These are phyloP conservation scores for Ciborinia camelliae DNA, from an alignment of 2,329 filamentous ascomycete species.

Conservation along the genomic window DNA sequence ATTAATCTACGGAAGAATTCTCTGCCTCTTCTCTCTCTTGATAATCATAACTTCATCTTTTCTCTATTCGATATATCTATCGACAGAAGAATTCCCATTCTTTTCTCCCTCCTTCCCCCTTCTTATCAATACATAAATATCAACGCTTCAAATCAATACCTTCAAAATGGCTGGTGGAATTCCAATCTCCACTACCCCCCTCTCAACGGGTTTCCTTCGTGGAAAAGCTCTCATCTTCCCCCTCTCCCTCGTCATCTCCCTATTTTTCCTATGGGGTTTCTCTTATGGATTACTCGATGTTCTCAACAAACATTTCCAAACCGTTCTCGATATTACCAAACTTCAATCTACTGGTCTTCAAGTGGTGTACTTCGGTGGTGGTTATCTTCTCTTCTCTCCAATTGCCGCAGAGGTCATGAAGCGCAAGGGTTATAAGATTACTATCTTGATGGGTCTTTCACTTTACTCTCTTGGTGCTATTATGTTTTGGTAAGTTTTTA, in stretches of 20 bases:
- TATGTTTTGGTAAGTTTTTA: slow-evolving; percentile 11
- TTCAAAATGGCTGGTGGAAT: slow-evolving; percentile 43
- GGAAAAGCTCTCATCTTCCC: slow-evolving; percentile 46
- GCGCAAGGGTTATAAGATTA: slow-evolving; percentile 71
- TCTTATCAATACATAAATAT: not conserved
- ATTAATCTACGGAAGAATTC: too few species aligned
- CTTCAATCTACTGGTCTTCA: slow-evolving; percentile 66
- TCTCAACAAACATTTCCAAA: slow-evolving; percentile 69
- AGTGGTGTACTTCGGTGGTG: slow-evolving; percentile 67
- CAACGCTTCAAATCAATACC: not conserved
- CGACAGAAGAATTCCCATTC: not conserved
- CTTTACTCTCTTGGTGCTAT: slow-evolving; percentile 70
- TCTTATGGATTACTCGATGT: slow-evolving; percentile 83
- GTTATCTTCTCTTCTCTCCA: slow-evolving; percentile 64
- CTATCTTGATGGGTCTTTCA: slow-evolving; percentile 70
- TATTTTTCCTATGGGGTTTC: slow-evolving; percentile 87
- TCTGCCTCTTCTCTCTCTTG: not conserved
- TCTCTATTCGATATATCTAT: not conserved
- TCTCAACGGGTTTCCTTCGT: slow-evolving; percentile 42
- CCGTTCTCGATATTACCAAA: slow-evolving; percentile 55
- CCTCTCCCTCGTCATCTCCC: slow-evolving; percentile 61
- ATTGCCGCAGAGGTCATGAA: slow-evolving; percentile 70
- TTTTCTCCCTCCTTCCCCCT: not conserved
- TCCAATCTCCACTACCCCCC: slow-evolving; percentile 39
- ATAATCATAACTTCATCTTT: not conserved